Evolutionary conservation across 176 grass and related monocot species (phyloP).

Genomic region (Ampelocalamus luodianensis): DNA sequence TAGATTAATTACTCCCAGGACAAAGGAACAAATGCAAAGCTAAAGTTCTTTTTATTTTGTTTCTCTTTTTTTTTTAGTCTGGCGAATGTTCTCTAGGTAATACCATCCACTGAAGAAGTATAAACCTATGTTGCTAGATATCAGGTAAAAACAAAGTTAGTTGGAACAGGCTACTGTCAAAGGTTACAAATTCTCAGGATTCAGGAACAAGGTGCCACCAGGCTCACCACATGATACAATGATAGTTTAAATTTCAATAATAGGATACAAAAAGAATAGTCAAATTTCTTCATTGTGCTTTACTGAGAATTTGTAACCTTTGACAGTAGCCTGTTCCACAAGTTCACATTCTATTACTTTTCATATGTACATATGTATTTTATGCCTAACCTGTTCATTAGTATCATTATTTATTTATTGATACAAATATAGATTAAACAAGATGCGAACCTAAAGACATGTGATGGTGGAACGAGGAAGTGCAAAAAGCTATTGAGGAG

Average conservation of each 20-base stretch:
- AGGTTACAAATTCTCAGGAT: too few species aligned
- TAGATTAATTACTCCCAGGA: neutral
- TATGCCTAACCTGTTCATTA: neutral
- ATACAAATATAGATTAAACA: neutral
- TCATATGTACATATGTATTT: neutral
- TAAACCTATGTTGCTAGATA: neutral
- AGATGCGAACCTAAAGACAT: too few species aligned
- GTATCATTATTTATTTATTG: neutral
- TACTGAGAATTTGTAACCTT: neutral
- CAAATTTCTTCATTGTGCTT: neutral
- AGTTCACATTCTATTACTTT: neutral
- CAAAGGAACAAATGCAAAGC: slow-evolving; percentile 32
- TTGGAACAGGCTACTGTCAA: too few species aligned
- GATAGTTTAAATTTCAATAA: slow-evolving; percentile 11
- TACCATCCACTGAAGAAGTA: slow-evolving; percentile 29
- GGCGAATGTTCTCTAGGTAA: slow-evolving; percentile 14
- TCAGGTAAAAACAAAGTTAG: too few species aligned
- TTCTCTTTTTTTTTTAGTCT: slow-evolving; percentile 10
- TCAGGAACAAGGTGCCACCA: neutral
- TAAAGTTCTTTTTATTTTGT: neutral
- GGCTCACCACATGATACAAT: neutral
- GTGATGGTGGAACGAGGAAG: too few species aligned
- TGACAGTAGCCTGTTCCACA: neutral
- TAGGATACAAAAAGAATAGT: neutral
- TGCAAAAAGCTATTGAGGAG: too few species aligned